Evolutionary conservation across 228 moss, liverwort and hornwort genomes (phyloP).

Genomic region (Sphagnum magellanicum): DNA sequence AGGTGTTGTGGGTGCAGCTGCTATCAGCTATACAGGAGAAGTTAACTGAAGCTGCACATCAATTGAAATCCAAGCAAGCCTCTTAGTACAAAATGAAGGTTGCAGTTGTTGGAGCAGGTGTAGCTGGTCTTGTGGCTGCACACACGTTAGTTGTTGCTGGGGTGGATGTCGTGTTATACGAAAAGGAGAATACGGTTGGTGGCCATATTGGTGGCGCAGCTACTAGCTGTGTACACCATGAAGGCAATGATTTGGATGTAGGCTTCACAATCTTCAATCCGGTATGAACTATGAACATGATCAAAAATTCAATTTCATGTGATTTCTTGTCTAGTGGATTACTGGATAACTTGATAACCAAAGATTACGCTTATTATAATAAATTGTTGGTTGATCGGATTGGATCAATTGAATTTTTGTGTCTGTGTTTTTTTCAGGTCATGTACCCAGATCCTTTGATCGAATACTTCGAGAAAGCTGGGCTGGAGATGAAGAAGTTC

Average conservation of each 20-base stretch:
- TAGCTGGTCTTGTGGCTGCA: constrained; percentile 73
- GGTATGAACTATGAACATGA: constrained; percentile 13
- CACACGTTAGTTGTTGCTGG: constrained; percentile 52
- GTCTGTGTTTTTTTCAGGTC: constrained; percentile 21
- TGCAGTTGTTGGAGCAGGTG: constrained; percentile 77
- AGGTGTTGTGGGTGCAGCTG: too few relatives aligned
- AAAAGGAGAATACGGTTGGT: constrained; percentile 53
- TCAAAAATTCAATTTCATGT: too few relatives aligned
- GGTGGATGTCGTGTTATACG: constrained; percentile 49
- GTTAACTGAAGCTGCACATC: too few relatives aligned
- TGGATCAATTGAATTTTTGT: too few relatives aligned
- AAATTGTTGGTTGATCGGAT: too few relatives aligned
- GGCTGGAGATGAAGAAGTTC: constrained; percentile 54
- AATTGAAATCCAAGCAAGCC: too few relatives aligned
- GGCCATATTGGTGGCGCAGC: constrained; percentile 42
- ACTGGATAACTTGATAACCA: too few relatives aligned
- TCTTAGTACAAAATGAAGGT: constrained; percentile 45
- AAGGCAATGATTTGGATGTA: constrained; percentile 44
- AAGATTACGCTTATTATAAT: too few relatives aligned
- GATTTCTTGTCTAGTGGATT: too few relatives aligned
- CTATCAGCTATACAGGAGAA: too few relatives aligned
- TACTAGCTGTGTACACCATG: constrained; percentile 49
- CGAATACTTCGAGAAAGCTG: constrained; percentile 46
- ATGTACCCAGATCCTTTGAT: constrained; percentile 66
- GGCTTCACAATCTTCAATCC: constrained; percentile 89